Percentiles rank a stretch among this genome's conserved stretches.
Conservation (phyloP, 257 asterid species). For the Scutellaria galericulata region DNA sequence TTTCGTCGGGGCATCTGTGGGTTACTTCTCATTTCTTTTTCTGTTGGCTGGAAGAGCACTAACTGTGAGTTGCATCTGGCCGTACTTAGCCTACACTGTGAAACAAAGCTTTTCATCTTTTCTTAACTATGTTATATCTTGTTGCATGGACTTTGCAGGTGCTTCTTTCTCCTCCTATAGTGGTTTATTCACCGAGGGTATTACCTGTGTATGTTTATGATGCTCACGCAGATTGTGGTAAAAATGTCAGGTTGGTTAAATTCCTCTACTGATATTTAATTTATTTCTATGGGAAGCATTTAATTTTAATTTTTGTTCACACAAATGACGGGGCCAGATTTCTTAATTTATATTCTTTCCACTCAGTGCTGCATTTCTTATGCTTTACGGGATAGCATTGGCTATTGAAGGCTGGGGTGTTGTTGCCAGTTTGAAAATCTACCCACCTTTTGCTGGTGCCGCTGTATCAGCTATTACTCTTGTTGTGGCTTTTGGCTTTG, state of each 20-base stretch:
- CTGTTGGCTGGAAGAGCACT: constrained; percentile 97
- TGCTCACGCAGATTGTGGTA: constrained; percentile 99
- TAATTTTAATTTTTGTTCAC: neutral
- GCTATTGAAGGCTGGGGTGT: constrained; percentile 99
- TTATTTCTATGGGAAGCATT: constrained; percentile 17
- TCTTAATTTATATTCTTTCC: constrained; percentile 25
- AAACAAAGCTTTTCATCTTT: constrained; percentile 13
- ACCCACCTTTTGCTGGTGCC: constrained; percentile 99
- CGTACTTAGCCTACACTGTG: constrained; percentile 16
- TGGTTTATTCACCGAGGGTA: constrained; percentile 97
- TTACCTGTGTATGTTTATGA: constrained; percentile 97
- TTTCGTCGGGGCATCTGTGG: constrained; percentile 98
- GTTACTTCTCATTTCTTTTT: constrained; percentile 96
- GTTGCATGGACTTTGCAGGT: constrained; percentile 56
- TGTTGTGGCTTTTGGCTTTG: constrained; percentile 97
- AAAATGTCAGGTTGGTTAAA: constrained; percentile 88
- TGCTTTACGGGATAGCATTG: constrained; percentile 94
- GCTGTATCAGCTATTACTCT: constrained; percentile 97
- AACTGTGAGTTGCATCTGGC: constrained; percentile 70
- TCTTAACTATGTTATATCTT: constrained; percentile 18
- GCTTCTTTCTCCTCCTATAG: constrained; percentile 98
- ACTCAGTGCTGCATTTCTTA: constrained; percentile 90
- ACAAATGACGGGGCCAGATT: constrained; percentile 17
- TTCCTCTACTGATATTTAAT: constrained; percentile 26
- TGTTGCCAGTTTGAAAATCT: constrained; percentile 95